Evolutionary conservation across 2,329 filamentous ascomycete genomes (phyloP).

Genomic region (Aspergillus latus): DNA sequence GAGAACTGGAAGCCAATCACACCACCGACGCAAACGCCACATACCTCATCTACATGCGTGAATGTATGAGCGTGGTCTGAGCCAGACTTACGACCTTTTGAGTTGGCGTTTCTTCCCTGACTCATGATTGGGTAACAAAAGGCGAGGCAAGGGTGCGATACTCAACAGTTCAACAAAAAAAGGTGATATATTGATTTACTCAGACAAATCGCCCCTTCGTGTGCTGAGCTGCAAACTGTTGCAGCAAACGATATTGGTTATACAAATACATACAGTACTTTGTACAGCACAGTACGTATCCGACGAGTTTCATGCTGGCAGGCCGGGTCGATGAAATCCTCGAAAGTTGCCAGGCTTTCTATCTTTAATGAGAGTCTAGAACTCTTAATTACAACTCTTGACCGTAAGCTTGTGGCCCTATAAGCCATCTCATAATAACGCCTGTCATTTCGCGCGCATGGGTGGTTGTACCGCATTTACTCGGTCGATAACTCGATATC

Average conservation of each 20-base stretch:
- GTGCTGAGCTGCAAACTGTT: background rate
- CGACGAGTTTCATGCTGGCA: background rate
- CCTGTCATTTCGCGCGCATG: slow-evolving; percentile 1
- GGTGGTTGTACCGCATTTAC: background rate
- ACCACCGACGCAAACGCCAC: slow-evolving; percentile 22
- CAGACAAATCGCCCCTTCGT: too few relatives aligned
- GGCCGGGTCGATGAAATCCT: slow-evolving; percentile 2
- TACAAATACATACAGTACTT: background rate
- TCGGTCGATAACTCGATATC: background rate
- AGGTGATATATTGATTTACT: background rate
- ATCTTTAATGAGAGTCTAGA: slow-evolving; percentile 5
- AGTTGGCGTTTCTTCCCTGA: background rate
- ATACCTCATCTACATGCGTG: slow-evolving; percentile 26
- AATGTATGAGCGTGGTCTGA: slow-evolving; percentile 14
- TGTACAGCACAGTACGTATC: background rate
- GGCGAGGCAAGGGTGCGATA: background rate
- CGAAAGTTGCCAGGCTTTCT: background rate
- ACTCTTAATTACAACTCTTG: too few relatives aligned
- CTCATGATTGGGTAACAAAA: background rate
- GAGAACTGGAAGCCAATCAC: slow-evolving; percentile 14
- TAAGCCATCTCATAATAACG: background rate
- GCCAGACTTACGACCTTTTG: slow-evolving; percentile 4
- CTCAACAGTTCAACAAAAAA: slow-evolving; percentile 1
- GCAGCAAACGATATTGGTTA: background rate
- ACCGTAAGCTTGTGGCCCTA: background rate